Evolutionary conservation across 495 filamentous ascomycete species (phyloP).

Genomic region (Penicillium alfredii): DNA sequence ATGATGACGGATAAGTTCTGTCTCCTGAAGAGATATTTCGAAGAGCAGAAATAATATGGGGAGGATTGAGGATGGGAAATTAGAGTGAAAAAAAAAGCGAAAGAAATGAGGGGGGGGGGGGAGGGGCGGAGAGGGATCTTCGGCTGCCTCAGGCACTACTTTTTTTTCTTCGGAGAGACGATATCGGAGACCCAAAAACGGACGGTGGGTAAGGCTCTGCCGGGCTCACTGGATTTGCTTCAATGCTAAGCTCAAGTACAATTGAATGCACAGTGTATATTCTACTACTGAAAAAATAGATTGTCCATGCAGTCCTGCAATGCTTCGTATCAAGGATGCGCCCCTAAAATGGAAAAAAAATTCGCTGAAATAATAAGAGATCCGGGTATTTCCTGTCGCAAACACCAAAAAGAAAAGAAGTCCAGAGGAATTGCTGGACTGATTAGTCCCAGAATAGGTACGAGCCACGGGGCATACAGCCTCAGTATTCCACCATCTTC

Average conservation of each 20-base stretch:
- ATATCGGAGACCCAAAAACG: constrained; percentile 30
- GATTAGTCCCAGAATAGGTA: not conserved
- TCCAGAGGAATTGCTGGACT: no score
- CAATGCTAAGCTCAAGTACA: no score
- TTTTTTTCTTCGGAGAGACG: no score
- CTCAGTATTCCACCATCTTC: constrained; percentile 4
- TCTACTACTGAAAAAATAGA: no score
- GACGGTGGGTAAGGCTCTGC: no score
- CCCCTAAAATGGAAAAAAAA: no score
- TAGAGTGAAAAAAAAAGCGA: constrained; percentile 12
- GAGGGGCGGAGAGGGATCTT: constrained; percentile 19
- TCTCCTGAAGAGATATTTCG: constrained; percentile 11
- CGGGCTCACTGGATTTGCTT: constrained; percentile 17
- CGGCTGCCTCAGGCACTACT: constrained; percentile 23
- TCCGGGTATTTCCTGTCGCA: constrained; percentile 24
- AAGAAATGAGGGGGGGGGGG: constrained; percentile 20
- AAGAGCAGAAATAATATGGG: constrained; percentile 7
- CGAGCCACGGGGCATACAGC: not conserved
- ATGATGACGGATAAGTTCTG: constrained; percentile 32
- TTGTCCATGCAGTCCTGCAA: no score
- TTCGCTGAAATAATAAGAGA: constrained; percentile 11
- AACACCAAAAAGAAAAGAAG: constrained; percentile 9
- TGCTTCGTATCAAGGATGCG: no score
- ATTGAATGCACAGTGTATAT: no score
- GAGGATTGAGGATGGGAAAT: constrained; percentile 6